Conservation (phyloP, 345 rosid species). For the Populus ilicifolia region DNA sequence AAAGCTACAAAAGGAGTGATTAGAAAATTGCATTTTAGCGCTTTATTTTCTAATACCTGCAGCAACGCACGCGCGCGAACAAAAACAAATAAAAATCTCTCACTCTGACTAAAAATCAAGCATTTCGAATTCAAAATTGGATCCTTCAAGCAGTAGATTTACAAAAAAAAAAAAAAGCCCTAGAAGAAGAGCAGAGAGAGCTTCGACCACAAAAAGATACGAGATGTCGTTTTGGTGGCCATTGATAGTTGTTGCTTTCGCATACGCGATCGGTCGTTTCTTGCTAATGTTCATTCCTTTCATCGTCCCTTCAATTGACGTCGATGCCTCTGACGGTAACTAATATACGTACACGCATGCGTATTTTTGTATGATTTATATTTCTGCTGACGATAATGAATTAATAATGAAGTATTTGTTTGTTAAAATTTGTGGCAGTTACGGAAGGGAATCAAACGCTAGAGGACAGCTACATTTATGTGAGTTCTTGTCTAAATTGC, state of each 20-base stretch:
- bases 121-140: not conserved
- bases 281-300: conserved; percentile 84
- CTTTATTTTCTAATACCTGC: not conserved
- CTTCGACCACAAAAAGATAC: not conserved
- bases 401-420: not conserved
- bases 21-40: not conserved
- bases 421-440: conserved; percentile 41
- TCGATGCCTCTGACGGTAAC: conserved; percentile 88
- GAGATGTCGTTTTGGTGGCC: conserved; percentile 88
- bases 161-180: not conserved
- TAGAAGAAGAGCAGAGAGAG: not conserved
- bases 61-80: no score
- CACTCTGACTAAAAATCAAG: no score
- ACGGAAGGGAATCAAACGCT: conserved; percentile 70
- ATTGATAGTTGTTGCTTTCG: conserved; percentile 69
- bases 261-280: conserved; percentile 88
- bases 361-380: not conserved
- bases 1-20: no score
- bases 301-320: conserved; percentile 89
- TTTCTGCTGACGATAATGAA: not conserved
- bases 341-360: not conserved
- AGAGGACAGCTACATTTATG: conserved; percentile 87
- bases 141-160: not conserved
- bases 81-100: not conserved
- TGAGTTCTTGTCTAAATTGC: conserved; percentile 38